Conservation (phyloP, 2,329 filamentous ascomycete species). For the Xylaria sp. region DNA sequence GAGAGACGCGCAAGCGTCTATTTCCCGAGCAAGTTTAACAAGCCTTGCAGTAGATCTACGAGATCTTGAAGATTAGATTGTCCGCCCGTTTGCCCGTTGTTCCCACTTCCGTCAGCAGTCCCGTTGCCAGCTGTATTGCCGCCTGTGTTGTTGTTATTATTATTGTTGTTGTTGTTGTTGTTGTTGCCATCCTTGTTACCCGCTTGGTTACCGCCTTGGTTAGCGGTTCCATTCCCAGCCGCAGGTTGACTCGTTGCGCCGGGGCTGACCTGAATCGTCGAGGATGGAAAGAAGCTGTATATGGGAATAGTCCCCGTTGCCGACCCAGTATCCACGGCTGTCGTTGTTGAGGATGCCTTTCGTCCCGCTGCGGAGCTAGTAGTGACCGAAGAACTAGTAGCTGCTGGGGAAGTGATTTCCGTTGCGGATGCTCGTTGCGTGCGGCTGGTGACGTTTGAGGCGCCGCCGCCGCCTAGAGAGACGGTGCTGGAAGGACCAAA, state of each 20-base stretch:
- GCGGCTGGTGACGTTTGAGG: not conserved
- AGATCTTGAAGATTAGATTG: constrained; percentile 6
- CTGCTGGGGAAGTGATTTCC: not conserved
- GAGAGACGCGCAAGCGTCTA: constrained; percentile 2
- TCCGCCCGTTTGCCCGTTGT: not conserved
- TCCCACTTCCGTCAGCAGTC: not conserved
- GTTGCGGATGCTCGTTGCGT: not conserved
- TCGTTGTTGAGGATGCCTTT: not conserved
- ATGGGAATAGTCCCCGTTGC: constrained; percentile 24
- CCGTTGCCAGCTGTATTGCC: not conserved
- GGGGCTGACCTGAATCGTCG: constrained; percentile 14
- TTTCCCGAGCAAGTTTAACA: constrained; percentile 20
- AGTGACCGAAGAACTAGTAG: not conserved
- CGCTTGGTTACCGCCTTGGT: not conserved
- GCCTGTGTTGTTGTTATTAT: not conserved
- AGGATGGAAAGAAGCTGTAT: constrained; percentile 27
- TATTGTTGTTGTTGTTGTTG: not conserved
- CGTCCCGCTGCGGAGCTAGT: not conserved
- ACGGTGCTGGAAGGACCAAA: constrained; percentile 25
- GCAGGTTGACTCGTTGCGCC: constrained; percentile 9
- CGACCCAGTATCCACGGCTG: not conserved
- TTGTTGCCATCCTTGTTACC: not conserved
- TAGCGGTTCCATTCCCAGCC: constrained; percentile 8
- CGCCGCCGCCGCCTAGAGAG: constrained; percentile 4
- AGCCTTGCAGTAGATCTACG: constrained; percentile 3